Percentiles rank a stretch among this genome's conserved stretches.
These are phyloP conservation scores for Coemansia sp. DNA, from an alignment of 192 early-diverging fungal species.

Conservation along the genomic window DNA sequence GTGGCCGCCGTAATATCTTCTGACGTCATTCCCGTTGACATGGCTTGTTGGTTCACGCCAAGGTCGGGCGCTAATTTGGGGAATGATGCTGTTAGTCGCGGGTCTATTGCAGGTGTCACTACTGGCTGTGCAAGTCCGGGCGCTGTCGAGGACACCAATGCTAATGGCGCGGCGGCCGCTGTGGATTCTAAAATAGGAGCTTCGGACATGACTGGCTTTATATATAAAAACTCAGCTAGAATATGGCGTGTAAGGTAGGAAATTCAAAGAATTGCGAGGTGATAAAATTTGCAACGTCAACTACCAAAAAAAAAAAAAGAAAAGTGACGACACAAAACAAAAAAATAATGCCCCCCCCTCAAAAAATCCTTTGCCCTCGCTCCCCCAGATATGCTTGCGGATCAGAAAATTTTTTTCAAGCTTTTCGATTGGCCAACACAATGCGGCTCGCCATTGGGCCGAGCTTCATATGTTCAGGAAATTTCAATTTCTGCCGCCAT, in stretches of 20 bases:
- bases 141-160: constrained; percentile 6
- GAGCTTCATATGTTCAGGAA: no score
- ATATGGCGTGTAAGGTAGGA: background rate
- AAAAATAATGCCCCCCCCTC: background rate
- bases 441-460: no score
- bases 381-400: background rate
- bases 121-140: background rate
- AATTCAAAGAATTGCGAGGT: background rate
- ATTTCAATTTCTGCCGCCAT: no score
- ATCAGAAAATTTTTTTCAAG: constrained; percentile 8
- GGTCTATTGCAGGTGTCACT: constrained; percentile 1
- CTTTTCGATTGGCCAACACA: background rate
- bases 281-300: background rate
- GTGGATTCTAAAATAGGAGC: constrained; percentile 8
- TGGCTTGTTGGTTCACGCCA: background rate
- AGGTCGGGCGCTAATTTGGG: constrained; percentile 28
- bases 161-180: constrained; percentile 16
- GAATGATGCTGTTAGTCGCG: constrained; percentile 23
- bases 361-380: background rate
- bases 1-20: constrained; percentile 22
- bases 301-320: background rate
- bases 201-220: constrained; percentile 20
- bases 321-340: constrained; percentile 13
- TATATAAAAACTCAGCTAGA: background rate
- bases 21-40: background rate